A percentile compares a stretch with the other conserved stretches of the same genome.
phyloP scores from a whole-genome alignment of 176 grass and related monocot species.

The Panicum miliaceum region DNA sequence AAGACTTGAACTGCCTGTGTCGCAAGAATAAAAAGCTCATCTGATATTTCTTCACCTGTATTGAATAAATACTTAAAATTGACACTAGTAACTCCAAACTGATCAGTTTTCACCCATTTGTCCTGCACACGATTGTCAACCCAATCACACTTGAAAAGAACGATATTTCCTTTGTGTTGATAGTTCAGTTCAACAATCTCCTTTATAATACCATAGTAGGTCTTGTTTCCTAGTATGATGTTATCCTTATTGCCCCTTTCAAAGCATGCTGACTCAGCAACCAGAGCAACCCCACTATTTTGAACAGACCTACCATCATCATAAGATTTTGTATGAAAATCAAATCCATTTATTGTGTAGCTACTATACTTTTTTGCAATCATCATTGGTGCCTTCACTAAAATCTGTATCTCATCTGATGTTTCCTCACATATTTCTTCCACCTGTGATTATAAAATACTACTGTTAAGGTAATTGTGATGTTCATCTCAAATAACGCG shows the following conservation, averaged over 20 bases:
- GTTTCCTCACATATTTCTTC: too few relatives aligned
- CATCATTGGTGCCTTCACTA: not conserved
- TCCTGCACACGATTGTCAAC: not conserved
- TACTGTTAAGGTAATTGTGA: not conserved
- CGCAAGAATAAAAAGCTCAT: not conserved
- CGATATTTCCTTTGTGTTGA: not conserved
- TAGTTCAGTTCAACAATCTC: not conserved
- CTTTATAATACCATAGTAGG: not conserved
- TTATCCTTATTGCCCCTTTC: not conserved
- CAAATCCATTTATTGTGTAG: not conserved
- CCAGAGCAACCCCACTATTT: not conserved
- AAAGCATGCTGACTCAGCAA: not conserved
- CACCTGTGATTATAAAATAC: not conserved
- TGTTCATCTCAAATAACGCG: too few relatives aligned
- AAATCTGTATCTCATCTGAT: not conserved
- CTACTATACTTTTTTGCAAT: not conserved
- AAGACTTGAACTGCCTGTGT: not conserved
- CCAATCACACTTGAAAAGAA: constrained; percentile 8
- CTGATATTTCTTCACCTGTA: not conserved
- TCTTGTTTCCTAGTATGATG: not conserved
- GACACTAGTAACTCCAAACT: not conserved
- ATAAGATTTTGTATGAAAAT: not conserved
- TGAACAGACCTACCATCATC: not conserved
- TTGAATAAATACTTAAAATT: not conserved
- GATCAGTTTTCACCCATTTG: too few relatives aligned